These are phyloP conservation scores for Chrysanthemum seticuspe DNA, from an alignment of 129 eudicot genomes.

Conservation along the genomic window DNA sequence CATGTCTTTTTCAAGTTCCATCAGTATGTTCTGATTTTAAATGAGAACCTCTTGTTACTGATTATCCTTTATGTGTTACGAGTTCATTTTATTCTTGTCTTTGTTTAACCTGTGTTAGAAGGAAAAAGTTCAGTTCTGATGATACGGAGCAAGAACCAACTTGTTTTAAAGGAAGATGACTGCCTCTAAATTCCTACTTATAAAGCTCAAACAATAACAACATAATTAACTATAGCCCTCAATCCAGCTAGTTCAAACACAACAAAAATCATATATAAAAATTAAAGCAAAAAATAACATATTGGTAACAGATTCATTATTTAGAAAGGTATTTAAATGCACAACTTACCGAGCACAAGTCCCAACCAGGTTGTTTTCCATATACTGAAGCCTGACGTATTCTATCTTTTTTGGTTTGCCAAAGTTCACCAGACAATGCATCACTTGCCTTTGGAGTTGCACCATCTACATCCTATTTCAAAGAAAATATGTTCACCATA, in stretches of 20 bases:
- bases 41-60: neutral
- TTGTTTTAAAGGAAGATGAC: neutral
- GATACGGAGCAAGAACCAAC: conserved; percentile 7
- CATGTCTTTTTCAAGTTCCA: conserved; percentile 3
- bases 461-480: conserved; percentile 70
- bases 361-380: conserved; percentile 99
- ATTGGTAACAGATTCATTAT: neutral
- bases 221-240: neutral
- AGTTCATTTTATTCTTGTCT: neutral
- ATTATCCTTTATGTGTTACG: neutral
- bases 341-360: conserved; percentile 85
- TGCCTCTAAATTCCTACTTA: conserved; percentile 10
- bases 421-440: conserved; percentile 97
- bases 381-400: conserved; percentile 73
- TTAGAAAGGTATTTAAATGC: conserved; percentile 12
- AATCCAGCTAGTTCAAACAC: conserved; percentile 10
- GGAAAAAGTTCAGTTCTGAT: conserved; percentile 2
- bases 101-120: neutral
- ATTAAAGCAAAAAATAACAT: neutral
- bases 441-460: conserved; percentile 74
- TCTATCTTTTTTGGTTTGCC: conserved; percentile 90
- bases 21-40: neutral
- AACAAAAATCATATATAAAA: neutral
- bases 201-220: neutral
- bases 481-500: conserved; percentile 14